Base-by-base conservation (phyloP, 1,284 basidiomycete species). In the Phaffia rhodozyma region DNA sequence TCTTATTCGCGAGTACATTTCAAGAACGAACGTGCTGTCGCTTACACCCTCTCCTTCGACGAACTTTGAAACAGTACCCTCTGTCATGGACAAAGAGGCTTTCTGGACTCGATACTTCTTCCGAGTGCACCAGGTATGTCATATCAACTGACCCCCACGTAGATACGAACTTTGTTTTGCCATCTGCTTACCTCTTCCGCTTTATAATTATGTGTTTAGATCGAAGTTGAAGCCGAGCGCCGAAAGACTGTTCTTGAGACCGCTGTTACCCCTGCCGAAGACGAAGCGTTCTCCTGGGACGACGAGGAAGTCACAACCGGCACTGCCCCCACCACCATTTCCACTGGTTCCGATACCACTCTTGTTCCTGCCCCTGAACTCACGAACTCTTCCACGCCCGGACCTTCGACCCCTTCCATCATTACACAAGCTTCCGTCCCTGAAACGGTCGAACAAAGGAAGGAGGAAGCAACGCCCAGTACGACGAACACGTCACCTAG, bases 101-200 rank as follows among this genome's bases (percentile, higher is more conserved):
- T 97, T 96, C 76, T 96, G 92, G 92, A 82, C 83, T 58, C 81
- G 91, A 20, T 96, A 91, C 76, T 91, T 93, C 77, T 97, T 93
- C 83, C 83, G 91, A 48, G 83, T 85, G 47, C 79, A 87, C 72
- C 89, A 66, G 57, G 64, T 62, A 23, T 16, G 64, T 47, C 34
- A 4, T 30, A n/a, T 27, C 16, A 27, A 32, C 30, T 25, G 23
- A 48, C 13, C 20, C 25, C 29, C 30, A 43, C 2, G 18, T 54
- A 21, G 7, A 7, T 20, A 27, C 16, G 5, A 9, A 11, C 21
- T 48, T 32, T 9, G 38, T 23, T 38, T n/a, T 29, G 27, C 5
- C 20, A 5, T 55, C 5, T 32, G 54, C 54, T 27, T 55, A 55
- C n/a, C 25, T 30, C n/a, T 34, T 32, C 38, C 9, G 16, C 32